phyloP scores from a whole-genome alignment of 2,329 filamentous ascomycete genomes.

The Akanthomyces dipterigenus region DNA sequence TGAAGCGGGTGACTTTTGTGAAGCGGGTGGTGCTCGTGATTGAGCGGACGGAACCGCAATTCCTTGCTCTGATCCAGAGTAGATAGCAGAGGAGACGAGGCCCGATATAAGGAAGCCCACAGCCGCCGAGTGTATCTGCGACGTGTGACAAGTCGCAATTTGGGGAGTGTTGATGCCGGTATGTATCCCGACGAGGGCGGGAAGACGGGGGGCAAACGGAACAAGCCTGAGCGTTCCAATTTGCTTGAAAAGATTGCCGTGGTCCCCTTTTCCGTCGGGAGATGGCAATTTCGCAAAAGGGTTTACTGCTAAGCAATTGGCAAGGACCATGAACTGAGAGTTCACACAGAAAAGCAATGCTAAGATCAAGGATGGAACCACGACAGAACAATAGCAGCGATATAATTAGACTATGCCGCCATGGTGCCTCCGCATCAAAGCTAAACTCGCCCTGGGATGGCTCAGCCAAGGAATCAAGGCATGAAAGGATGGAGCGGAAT shows the following conservation, averaged over 20 bases:
- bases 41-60: conserved; percentile 7
- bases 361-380: conserved; percentile 12
- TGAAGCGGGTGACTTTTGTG: conserved; percentile 3
- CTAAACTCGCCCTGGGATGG: conserved; percentile 2
- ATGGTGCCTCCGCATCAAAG: conserved; percentile 11
- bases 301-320: neutral
- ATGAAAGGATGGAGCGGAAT: conserved; percentile 10
- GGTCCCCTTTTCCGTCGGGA: neutral
- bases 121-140: neutral
- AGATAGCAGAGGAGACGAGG: neutral
- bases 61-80: neutral
- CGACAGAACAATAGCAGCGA: conserved; percentile 11
- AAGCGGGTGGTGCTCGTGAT: conserved; percentile 1
- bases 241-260: neutral
- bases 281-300: conserved; percentile 1
- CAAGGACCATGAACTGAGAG: conserved; percentile 5
- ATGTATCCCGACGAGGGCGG: neutral
- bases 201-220: neutral
- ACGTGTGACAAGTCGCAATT: conserved; percentile 9
- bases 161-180: neutral
- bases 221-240: neutral
- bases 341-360: conserved; percentile 7
- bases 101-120: neutral
- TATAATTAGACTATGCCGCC: conserved; percentile 12
- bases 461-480: conserved; percentile 7